Conservation (phyloP, 169 alveolate species). For the Theileria orientalis region DNA sequence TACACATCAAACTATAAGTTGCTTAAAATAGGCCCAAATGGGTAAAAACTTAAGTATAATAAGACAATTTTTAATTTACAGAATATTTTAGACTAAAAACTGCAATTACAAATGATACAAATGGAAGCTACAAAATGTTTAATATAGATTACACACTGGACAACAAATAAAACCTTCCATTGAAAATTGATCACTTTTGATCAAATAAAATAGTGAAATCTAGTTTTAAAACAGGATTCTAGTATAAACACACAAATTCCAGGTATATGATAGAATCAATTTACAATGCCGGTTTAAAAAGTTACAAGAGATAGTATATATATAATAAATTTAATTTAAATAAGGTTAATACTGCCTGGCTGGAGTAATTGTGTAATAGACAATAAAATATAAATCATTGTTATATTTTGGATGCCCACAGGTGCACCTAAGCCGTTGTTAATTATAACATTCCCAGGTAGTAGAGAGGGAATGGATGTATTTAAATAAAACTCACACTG, state of each 20-base stretch:
- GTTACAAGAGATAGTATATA: not conserved
- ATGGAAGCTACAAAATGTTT: too few relatives aligned
- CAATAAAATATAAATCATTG: not conserved
- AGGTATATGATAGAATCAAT: not conserved
- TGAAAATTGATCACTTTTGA: not conserved
- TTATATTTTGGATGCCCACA: not conserved
- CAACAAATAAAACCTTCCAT: constrained; percentile 2
- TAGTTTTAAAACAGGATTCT: not conserved
- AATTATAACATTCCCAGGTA: not conserved
- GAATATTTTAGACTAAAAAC: too few relatives aligned
- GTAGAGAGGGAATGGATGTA: not conserved
- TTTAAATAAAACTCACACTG: too few relatives aligned
- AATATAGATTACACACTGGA: too few relatives aligned
- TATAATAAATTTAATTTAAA: not conserved
- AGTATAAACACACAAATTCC: not conserved
- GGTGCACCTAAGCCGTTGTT: constrained; percentile 6
- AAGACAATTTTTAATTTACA: too few relatives aligned
- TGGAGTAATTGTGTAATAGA: not conserved
- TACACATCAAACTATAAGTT: too few relatives aligned
- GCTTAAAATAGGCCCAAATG: too few relatives aligned
- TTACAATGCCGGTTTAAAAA: not conserved
- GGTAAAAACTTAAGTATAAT: too few relatives aligned
- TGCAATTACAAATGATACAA: too few relatives aligned
- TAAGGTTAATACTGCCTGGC: not conserved
- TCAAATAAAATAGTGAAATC: not conserved